Conservation (phyloP, 257 asterid species). For the Parsonsia alboflavescens region DNA sequence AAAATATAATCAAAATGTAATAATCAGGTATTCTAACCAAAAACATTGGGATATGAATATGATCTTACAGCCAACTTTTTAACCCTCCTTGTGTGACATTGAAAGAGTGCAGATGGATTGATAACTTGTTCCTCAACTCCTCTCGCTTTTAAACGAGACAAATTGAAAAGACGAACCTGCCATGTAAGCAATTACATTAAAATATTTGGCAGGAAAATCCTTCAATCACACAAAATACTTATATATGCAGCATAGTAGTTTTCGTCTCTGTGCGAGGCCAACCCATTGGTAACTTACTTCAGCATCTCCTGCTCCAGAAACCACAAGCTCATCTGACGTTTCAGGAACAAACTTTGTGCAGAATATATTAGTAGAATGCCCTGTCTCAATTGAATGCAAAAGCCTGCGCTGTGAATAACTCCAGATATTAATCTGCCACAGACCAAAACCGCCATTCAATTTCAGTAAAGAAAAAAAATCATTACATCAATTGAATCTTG, state of each 20-base stretch:
- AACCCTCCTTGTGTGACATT: slow-evolving; percentile 87
- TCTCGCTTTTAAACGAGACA: slow-evolving; percentile 57
- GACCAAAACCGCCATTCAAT: slow-evolving; percentile 8
- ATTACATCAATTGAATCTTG: not conserved
- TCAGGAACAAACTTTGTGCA: slow-evolving; percentile 95
- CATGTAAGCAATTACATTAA: slow-evolving; percentile 17
- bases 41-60: slow-evolving; percentile 24
- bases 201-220: not conserved
- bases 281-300: slow-evolving; percentile 54
- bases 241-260: slow-evolving; percentile 1
- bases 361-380: slow-evolving; percentile 90
- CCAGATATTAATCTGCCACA: slow-evolving; percentile 90
- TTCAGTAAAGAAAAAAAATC: not conserved
- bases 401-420: slow-evolving; percentile 64
- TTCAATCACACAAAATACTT: not conserved
- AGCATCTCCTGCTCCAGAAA: slow-evolving; percentile 98
- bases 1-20: not conserved
- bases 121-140: slow-evolving; percentile 45
- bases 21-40: not conserved
- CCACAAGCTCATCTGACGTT: slow-evolving; percentile 87
- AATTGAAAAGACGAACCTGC: slow-evolving; percentile 90
- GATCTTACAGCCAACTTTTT: slow-evolving; percentile 88
- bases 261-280: not conserved
- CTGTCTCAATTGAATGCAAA: slow-evolving; percentile 83
- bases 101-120: slow-evolving; percentile 68